Percentiles rank a stretch among this genome's conserved stretches.
Conservation (phyloP, 2,329 filamentous ascomycete species). For the Dactylellina drechsleri region DNA sequence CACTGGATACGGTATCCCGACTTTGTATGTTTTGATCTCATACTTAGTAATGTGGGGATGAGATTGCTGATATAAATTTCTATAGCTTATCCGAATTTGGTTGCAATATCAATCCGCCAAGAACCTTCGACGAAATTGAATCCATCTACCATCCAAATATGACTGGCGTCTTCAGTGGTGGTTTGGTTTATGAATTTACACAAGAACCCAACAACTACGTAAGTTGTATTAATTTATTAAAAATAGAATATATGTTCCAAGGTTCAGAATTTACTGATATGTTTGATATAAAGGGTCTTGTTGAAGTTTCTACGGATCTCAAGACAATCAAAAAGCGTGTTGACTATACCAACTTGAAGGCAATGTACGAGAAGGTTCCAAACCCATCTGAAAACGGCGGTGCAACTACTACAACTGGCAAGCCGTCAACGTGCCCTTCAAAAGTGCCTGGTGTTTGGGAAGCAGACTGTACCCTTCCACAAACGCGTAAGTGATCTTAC, state of each 20-base stretch:
- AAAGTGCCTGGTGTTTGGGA: slow-evolving; percentile 55
- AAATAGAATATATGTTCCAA: not conserved
- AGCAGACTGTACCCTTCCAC: slow-evolving; percentile 57
- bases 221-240: not conserved
- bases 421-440: slow-evolving; percentile 31
- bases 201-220: slow-evolving; percentile 79
- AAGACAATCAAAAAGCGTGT: slow-evolving; percentile 62
- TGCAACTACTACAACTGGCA: slow-evolving; percentile 49
- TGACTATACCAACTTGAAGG: slow-evolving; percentile 66
- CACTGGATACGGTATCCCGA: slow-evolving; percentile 83
- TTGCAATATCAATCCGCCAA: slow-evolving; percentile 78
- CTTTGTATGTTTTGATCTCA: slow-evolving; percentile 68
- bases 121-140: slow-evolving; percentile 80
- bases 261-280: slow-evolving; percentile 5
- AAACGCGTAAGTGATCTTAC: slow-evolving; percentile 43
- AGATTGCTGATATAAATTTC: not conserved
- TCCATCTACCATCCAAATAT: slow-evolving; percentile 85
- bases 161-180: slow-evolving; percentile 91
- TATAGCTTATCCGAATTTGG: slow-evolving; percentile 84
- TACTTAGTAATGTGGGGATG: not conserved
- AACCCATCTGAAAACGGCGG: slow-evolving; percentile 67
- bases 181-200: slow-evolving; percentile 95
- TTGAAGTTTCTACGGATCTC: slow-evolving; percentile 55
- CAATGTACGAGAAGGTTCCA: slow-evolving; percentile 63
- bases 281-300: slow-evolving; percentile 48